Conservation (phyloP, 2,329 filamentous ascomycete species). For the Diplodia scrobiculata region DNA sequence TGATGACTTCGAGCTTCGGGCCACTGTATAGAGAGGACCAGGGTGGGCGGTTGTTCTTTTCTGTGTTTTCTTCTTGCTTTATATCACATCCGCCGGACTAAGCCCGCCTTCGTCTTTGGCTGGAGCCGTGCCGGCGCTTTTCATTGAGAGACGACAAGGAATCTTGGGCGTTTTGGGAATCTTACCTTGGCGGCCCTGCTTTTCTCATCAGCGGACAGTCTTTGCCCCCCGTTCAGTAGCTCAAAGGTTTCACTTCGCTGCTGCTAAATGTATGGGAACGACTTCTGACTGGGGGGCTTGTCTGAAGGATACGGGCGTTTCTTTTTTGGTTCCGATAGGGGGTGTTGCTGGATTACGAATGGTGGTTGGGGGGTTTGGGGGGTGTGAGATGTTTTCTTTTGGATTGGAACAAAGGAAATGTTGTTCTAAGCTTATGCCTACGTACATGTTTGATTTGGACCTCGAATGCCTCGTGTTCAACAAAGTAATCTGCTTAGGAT, state of each 20-base stretch:
- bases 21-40: conserved; percentile 16
- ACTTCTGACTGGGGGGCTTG: neutral
- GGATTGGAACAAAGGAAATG: neutral
- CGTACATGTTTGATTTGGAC: neutral
- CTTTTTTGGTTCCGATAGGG: neutral
- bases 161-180: neutral
- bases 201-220: neutral
- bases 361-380: neutral
- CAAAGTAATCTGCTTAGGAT: too few relatives aligned
- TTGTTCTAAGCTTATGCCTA: neutral
- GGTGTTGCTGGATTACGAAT: neutral
- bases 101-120: neutral
- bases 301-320: neutral
- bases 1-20: conserved; percentile 14
- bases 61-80: conserved; percentile 22
- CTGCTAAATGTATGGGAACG: neutral
- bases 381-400: neutral
- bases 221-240: neutral
- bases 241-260: neutral
- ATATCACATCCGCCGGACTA: neutral
- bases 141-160: neutral
- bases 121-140: neutral
- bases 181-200: neutral
- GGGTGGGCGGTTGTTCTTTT: neutral
- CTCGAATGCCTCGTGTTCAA: neutral